phyloP scores from a whole-genome alignment of 2,329 filamentous ascomycete genomes.

The Emmonsiellopsis sp. region DNA sequence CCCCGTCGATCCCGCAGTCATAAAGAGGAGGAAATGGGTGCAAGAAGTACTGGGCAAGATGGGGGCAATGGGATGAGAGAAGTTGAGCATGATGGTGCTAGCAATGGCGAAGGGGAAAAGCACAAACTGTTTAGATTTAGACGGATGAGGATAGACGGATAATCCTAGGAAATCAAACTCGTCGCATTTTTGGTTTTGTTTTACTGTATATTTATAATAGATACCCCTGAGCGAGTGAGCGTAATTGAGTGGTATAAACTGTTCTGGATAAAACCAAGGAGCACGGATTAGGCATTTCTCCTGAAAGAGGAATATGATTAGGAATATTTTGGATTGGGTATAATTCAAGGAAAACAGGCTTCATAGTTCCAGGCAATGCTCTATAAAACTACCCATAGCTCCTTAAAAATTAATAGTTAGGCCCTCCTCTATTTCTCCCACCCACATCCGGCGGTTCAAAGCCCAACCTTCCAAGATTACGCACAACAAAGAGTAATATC shows the following conservation, averaged over 20 bases:
- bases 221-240: too few species aligned
- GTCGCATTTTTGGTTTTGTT: not conserved
- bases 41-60: not conserved
- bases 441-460: not conserved
- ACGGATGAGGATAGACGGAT: slow-evolving; percentile 3
- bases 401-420: too few species aligned
- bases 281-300: too few species aligned
- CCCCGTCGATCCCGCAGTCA: slow-evolving; percentile 19
- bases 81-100: not conserved
- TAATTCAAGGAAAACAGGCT: too few species aligned
- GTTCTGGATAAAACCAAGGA: too few species aligned
- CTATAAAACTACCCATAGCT: too few species aligned
- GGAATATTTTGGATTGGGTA: too few species aligned
- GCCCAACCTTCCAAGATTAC: not conserved
- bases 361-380: too few species aligned
- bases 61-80: slow-evolving; percentile 1
- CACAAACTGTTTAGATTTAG: slow-evolving; percentile 1
- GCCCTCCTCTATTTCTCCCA: too few species aligned
- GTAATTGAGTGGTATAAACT: too few species aligned
- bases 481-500: not conserved
- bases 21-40: not conserved
- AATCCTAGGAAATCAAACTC: not conserved
- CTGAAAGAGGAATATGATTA: too few species aligned
- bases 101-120: slow-evolving; percentile 1
- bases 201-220: not conserved